phyloP scores from a whole-genome alignment of 805 yeast genomes.

The Monosporozyma servazzii region DNA sequence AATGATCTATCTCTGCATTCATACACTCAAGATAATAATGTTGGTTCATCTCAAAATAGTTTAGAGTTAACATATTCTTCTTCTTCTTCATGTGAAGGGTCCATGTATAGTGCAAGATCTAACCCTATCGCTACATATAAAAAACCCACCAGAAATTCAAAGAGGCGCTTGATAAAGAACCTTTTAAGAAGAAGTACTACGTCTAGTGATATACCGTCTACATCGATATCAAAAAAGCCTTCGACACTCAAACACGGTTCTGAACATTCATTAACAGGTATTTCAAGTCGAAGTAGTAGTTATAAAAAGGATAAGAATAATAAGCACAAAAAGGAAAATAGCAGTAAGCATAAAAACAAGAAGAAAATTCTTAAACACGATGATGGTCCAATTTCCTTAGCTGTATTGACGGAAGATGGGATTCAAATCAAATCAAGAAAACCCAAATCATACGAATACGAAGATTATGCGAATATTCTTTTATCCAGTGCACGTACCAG shows the following conservation, averaged over 20 bases:
- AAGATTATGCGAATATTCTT: background rate
- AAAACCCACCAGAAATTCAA: background rate
- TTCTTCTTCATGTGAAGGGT: background rate
- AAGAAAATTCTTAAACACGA: slow-evolving; percentile 2
- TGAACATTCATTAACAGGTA: background rate
- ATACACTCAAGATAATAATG: background rate
- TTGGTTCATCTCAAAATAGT: background rate
- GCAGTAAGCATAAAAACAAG: background rate
- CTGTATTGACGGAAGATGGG: slow-evolving; percentile 30
- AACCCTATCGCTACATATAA: background rate
- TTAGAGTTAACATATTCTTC: background rate
- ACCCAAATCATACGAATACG: slow-evolving; percentile 6
- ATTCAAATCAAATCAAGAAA: slow-evolving; percentile 26
- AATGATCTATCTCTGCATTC: background rate
- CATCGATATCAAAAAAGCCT: background rate
- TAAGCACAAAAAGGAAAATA: background rate
- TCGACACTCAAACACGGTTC: background rate
- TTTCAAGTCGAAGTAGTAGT: background rate
- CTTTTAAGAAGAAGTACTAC: background rate
- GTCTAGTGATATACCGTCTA: background rate
- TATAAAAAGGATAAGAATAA: background rate
- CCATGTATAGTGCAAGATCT: background rate
- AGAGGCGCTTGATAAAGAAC: background rate
- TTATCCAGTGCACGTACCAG: slow-evolving; percentile 4
- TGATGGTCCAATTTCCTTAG: slow-evolving; percentile 14